These are phyloP conservation scores for Coprinopsis marcescibilis DNA, from an alignment of 768 basidiomycete species.

Conservation along the genomic window DNA sequence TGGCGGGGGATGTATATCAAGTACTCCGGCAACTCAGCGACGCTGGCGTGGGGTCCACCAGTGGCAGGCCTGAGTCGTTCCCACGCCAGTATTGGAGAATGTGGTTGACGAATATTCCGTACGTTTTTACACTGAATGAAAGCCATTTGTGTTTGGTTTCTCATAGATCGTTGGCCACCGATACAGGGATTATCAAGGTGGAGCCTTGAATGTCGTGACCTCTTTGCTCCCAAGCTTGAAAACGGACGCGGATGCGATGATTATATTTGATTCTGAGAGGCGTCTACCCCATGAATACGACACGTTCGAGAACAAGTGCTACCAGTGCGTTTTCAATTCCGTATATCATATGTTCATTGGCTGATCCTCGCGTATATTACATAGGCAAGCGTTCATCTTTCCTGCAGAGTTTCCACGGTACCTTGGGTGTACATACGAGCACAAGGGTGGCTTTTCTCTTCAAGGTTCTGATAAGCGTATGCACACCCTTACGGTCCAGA, in stretches of 20 bases:
- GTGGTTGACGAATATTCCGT: background rate
- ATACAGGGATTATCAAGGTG: background rate
- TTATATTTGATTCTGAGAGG: background rate
- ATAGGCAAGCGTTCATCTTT: background rate
- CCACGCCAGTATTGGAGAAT: background rate
- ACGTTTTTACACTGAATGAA: background rate
- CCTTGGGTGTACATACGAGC: background rate
- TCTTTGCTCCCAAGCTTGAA: background rate
- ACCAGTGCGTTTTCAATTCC: background rate
- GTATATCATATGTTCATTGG: background rate
- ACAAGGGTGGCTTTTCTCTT: too few relatives aligned
- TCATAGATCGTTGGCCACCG: too few relatives aligned
- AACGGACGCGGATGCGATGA: background rate
- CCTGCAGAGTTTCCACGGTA: background rate
- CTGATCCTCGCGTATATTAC: background rate
- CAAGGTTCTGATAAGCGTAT: background rate
- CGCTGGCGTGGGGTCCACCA: background rate
- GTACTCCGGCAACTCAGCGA: background rate
- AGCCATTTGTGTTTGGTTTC: too few relatives aligned
- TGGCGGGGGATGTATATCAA: background rate
- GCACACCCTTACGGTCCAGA: background rate
- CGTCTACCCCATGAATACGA: background rate
- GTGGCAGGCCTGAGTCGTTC: background rate
- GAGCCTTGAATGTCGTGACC: background rate
- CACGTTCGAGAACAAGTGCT: background rate